phyloP scores from a whole-genome alignment of 768 basidiomycete species.

The Gloeopeniophorella convolvens region DNA sequence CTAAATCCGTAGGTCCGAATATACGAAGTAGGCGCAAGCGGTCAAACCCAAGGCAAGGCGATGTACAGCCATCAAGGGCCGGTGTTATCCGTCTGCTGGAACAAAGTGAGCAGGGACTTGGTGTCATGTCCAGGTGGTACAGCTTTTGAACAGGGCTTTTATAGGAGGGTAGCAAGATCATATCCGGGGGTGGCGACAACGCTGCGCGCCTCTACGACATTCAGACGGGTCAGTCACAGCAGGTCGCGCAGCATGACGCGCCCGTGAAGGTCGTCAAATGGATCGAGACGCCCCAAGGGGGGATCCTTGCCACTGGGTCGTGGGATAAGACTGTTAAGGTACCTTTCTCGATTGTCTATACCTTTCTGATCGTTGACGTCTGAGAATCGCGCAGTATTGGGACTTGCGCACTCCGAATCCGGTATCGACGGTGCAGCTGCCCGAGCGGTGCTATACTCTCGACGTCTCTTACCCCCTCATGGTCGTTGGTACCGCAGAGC shows the following conservation, averaged over 20 bases:
- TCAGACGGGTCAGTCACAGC: constrained; percentile 68
- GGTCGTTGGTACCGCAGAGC: constrained; percentile 90
- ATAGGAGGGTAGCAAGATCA: constrained; percentile 84
- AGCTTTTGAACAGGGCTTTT: constrained; percentile 9
- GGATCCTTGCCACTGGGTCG: constrained; percentile 85
- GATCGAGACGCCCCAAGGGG: constrained; percentile 67
- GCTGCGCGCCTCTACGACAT: constrained; percentile 92
- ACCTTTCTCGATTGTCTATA: constrained; percentile 2
- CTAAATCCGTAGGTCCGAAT: constrained; percentile 61
- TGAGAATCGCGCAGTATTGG: constrained; percentile 65
- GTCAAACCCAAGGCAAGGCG: constrained; percentile 83
- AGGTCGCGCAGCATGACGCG: constrained; percentile 88
- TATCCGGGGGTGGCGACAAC: constrained; percentile 94
- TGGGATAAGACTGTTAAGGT: constrained; percentile 99
- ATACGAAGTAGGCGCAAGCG: constrained; percentile 79
- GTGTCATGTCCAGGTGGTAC: neutral
- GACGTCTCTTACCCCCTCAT: constrained; percentile 77
- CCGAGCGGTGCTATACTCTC: constrained; percentile 86
- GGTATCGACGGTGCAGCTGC: constrained; percentile 72
- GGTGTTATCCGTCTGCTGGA: constrained; percentile 86
- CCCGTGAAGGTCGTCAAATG: constrained; percentile 79
- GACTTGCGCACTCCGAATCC: constrained; percentile 74
- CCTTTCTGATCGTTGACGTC: neutral
- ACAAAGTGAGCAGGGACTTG: constrained; percentile 52
- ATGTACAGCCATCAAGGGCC: constrained; percentile 90